phyloP scores from a whole-genome alignment of 108 stramenopile genomes.

The Cyclotella choctawhatcheeana region DNA sequence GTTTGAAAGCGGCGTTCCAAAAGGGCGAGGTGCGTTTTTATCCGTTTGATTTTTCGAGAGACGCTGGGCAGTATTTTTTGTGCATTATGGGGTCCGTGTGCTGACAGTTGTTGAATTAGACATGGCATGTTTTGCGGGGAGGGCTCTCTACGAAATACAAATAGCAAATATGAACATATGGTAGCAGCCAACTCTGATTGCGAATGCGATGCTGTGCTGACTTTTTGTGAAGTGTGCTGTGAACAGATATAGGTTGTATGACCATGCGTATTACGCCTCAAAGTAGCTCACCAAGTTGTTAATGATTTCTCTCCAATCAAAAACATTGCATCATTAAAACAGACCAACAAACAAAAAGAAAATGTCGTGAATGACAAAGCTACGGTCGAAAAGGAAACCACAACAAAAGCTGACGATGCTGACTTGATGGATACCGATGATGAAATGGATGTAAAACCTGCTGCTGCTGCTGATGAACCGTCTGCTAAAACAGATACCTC shows the following conservation, averaged over 20 bases:
- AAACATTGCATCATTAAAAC: neutral
- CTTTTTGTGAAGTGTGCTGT: no score
- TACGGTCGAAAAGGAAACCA: neutral
- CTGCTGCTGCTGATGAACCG: neutral
- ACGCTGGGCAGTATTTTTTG: neutral
- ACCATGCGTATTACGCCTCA: no score
- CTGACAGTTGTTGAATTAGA: no score
- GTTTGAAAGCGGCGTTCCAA: neutral
- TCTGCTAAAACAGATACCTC: neutral
- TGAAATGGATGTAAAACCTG: constrained; percentile 15
- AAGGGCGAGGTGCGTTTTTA: neutral
- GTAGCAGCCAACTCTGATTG: no score
- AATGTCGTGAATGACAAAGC: constrained; percentile 3
- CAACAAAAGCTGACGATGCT: neutral
- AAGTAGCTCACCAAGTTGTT: neutral
- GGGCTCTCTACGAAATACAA: no score
- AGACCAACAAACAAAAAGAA: constrained; percentile 8
- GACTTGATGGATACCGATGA: constrained; percentile 42
- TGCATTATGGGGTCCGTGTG: neutral
- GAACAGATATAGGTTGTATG: no score
- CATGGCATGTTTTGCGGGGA: no score
- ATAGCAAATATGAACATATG: no score
- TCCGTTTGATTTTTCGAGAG: neutral
- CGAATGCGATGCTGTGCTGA: no score
- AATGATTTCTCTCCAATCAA: neutral